Percentiles rank a stretch among this genome's conserved stretches.
Evolutionary conservation across 2,329 filamentous ascomycete species (phyloP).

Genomic region (Epichloe sp.): DNA sequence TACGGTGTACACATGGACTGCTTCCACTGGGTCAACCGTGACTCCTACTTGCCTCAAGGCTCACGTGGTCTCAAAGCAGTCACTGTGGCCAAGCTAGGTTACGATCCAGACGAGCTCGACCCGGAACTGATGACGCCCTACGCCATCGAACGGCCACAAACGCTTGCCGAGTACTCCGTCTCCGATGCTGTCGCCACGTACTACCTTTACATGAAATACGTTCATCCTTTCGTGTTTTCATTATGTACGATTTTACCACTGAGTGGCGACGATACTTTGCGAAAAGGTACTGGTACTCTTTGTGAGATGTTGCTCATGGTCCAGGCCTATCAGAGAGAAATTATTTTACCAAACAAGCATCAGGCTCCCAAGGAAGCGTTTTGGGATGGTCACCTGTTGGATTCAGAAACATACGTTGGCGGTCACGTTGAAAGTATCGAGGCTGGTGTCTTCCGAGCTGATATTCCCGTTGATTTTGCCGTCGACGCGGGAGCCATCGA

Average conservation of each 20-base stretch:
- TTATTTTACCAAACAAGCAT: slow-evolving; percentile 93
- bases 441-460: slow-evolving; percentile 87
- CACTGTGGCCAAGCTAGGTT: slow-evolving; percentile 93
- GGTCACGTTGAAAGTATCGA: slow-evolving; percentile 99
- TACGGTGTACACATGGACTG: slow-evolving; percentile 99
- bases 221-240: slow-evolving; percentile 99
- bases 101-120: slow-evolving; percentile 95
- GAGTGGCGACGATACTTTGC: slow-evolving; percentile 79
- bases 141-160: slow-evolving; percentile 83
- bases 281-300: slow-evolving; percentile 95
- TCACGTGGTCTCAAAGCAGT: slow-evolving; percentile 96
- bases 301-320: slow-evolving; percentile 99
- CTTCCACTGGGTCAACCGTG: slow-evolving; percentile 97
- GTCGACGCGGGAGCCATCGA: slow-evolving; percentile 84
- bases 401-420: slow-evolving; percentile 95
- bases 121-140: slow-evolving; percentile 93
- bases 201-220: slow-evolving; percentile 99
- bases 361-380: slow-evolving; percentile 82
- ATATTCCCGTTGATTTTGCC: slow-evolving; percentile 88
- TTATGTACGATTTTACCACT: slow-evolving; percentile 92
- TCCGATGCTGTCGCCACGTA: slow-evolving; percentile 98
- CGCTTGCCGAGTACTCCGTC: slow-evolving; percentile 92
- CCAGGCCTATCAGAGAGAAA: slow-evolving; percentile 83
- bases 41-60: slow-evolving; percentile 93
- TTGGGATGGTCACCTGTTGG: slow-evolving; percentile 90